These are phyloP conservation scores for Phytophthora citricola DNA, from an alignment of 352 stramenopile genomes.

Conservation along the genomic window DNA sequence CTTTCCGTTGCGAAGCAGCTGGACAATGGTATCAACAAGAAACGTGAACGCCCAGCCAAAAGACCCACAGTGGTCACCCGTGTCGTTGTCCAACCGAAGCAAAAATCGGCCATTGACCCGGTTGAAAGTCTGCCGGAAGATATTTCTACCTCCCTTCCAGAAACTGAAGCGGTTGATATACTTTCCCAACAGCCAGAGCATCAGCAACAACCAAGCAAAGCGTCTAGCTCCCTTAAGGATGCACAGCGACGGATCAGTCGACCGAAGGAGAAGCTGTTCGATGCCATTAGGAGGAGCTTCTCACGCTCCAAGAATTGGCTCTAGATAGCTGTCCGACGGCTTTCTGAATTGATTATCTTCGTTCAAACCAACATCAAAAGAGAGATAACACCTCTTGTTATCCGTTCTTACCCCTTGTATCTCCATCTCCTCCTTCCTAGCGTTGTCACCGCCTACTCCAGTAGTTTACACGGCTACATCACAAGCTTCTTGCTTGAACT, in stretches of 20 bases:
- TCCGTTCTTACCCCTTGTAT: slow-evolving; percentile 18
- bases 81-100: slow-evolving; percentile 30
- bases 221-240: slow-evolving; percentile 12
- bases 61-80: slow-evolving; percentile 15
- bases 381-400: slow-evolving; percentile 26
- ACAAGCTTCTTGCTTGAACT: not conserved
- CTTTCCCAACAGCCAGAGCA: slow-evolving; percentile 17
- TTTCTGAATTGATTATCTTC: slow-evolving; percentile 1
- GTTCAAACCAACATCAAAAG: slow-evolving; percentile 5
- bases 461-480: slow-evolving; percentile 36
- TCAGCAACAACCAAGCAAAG: slow-evolving; percentile 5
- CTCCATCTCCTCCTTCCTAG: slow-evolving; percentile 8
- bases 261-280: slow-evolving; percentile 73
- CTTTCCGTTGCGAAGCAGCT: slow-evolving; percentile 62
- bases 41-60: slow-evolving; percentile 7
- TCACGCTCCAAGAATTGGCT: slow-evolving; percentile 38
- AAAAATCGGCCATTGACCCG: slow-evolving; percentile 9
- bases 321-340: slow-evolving; percentile 5
- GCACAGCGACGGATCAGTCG: slow-evolving; percentile 47
- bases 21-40: slow-evolving; percentile 50
- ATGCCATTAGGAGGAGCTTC: slow-evolving; percentile 63
- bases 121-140: not conserved
- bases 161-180: not conserved
- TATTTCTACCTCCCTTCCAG: not conserved
- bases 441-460: slow-evolving; percentile 10